These are phyloP conservation scores for Imleria badia DNA, from an alignment of 768 basidiomycete genomes.

Conservation along the genomic window DNA sequence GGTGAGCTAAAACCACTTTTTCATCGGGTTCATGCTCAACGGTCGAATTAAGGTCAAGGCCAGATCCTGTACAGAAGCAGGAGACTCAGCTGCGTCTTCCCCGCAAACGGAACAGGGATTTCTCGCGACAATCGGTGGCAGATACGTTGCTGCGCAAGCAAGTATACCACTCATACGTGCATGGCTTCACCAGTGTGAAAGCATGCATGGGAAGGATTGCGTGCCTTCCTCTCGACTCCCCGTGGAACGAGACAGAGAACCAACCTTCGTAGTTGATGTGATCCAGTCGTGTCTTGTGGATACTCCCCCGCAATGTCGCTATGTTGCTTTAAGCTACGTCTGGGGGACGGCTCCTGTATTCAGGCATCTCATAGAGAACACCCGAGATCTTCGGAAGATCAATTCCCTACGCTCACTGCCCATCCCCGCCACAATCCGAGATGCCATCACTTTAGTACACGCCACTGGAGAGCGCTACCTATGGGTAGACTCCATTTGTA, in stretches of 20 bases:
- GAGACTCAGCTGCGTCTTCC: no score
- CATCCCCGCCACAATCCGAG: constrained; percentile 23
- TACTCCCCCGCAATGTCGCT: constrained; percentile 16
- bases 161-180: constrained; percentile 2
- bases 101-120: background rate
- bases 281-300: constrained; percentile 17
- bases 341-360: constrained; percentile 12
- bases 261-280: constrained; percentile 17
- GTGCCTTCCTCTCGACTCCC: background rate
- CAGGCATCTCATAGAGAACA: constrained; percentile 8
- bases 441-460: constrained; percentile 18
- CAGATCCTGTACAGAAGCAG: no score
- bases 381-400: constrained; percentile 1
- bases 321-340: constrained; percentile 24
- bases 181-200: constrained; percentile 9
- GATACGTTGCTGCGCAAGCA: background rate
- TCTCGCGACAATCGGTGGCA: constrained; percentile 7
- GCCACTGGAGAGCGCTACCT: constrained; percentile 24
- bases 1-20: no score
- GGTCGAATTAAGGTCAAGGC: no score
- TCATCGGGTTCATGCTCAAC: no score
- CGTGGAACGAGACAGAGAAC: background rate
- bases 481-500: constrained; percentile 28
- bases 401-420: background rate
- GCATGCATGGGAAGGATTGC: constrained; percentile 7